Conservation (phyloP, 176 grass and related monocot species). For the Ensete ventricosum region DNA sequence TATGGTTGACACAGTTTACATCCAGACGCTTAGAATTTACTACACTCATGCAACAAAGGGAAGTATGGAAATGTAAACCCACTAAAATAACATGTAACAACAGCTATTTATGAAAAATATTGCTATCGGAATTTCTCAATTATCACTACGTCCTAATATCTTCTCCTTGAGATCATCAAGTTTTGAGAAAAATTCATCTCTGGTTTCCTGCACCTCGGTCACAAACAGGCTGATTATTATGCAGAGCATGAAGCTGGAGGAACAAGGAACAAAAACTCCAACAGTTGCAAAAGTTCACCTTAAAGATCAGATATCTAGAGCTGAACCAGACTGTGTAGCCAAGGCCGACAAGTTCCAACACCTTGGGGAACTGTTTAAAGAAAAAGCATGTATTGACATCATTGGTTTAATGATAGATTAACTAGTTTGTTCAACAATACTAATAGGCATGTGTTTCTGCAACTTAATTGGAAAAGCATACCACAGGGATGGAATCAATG, state of each 20-base stretch:
- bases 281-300: neutral
- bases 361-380: conserved; percentile 4
- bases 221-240: neutral
- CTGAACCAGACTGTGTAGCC: conserved; percentile 12
- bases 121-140: neutral
- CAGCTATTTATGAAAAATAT: neutral
- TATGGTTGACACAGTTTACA: no score
- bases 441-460: neutral
- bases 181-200: conserved; percentile 12
- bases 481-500: conserved; percentile 66
- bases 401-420: neutral
- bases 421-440: neutral
- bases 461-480: conserved; percentile 19
- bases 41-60: no score
- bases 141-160: conserved; percentile 5
- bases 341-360: conserved; percentile 10
- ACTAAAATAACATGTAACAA: no score
- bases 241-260: neutral
- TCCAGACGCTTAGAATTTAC: no score
- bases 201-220: conserved; percentile 13
- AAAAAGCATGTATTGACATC: neutral
- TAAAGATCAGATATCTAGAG: conserved; percentile 14
- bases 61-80: no score
- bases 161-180: conserved; percentile 10
- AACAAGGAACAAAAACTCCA: neutral